Percentiles rank a stretch among this genome's conserved stretches.
phyloP scores from a whole-genome alignment of 2,329 filamentous ascomycete species.

The Anthostomella pinea region DNA sequence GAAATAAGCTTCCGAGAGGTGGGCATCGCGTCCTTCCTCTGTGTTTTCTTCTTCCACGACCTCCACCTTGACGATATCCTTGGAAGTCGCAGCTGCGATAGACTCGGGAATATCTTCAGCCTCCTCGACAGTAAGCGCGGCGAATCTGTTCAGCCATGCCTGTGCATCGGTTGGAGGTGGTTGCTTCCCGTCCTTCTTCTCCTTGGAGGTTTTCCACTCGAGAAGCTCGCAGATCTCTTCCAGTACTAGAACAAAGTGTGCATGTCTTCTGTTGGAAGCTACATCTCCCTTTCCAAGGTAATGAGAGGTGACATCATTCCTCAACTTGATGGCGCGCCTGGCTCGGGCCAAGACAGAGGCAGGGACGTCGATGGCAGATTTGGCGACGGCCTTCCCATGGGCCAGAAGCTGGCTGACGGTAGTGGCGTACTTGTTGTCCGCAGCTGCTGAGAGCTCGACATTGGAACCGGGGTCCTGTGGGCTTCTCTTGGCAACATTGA shows the following conservation, averaged over 20 bases:
- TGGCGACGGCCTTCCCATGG: too few species aligned
- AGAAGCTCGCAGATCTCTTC: slow-evolving; percentile 26
- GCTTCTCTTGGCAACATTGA: slow-evolving; percentile 25
- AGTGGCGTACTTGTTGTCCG: too few species aligned
- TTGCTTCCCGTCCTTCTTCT: slow-evolving; percentile 13
- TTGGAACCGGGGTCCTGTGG: too few species aligned
- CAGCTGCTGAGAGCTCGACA: too few species aligned
- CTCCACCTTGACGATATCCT: slow-evolving; percentile 23
- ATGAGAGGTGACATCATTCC: slow-evolving; percentile 27
- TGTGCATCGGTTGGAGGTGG: slow-evolving; percentile 9
- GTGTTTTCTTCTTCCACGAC: slow-evolving; percentile 16
- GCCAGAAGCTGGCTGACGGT: too few species aligned
- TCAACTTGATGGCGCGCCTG: too few species aligned
- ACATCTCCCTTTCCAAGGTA: slow-evolving; percentile 25
- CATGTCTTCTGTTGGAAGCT: slow-evolving; percentile 21
- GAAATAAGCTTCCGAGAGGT: slow-evolving; percentile 21
- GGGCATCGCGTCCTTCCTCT: slow-evolving; percentile 15
- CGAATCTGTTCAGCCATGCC: slow-evolving; percentile 28
- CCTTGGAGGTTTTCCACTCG: slow-evolving; percentile 20
- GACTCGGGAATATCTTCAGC: slow-evolving; percentile 7
- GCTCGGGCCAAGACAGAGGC: too few species aligned
- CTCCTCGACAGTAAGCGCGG: slow-evolving; percentile 28
- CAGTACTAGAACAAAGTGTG: slow-evolving; percentile 26
- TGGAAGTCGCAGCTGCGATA: slow-evolving; percentile 7
- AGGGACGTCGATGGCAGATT: too few species aligned